Conservation (phyloP, 73 alveolate genomes). For the Uronychia setigera region DNA sequence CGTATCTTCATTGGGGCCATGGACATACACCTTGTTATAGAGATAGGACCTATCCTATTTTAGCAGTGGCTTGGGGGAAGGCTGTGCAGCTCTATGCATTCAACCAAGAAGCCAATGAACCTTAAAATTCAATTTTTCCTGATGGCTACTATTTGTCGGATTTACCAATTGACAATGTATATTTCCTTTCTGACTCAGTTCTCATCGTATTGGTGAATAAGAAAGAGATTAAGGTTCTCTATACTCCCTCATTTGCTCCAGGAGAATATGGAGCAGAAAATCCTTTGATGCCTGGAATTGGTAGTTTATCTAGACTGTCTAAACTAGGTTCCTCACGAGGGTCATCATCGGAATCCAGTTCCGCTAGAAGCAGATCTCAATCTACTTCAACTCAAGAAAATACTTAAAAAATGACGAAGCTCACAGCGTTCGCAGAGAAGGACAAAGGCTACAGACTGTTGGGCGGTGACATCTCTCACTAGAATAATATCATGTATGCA, state of each 20-base stretch:
- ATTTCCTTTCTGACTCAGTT: constrained; percentile 40
- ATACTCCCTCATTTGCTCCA: constrained; percentile 53
- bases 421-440: constrained; percentile 46
- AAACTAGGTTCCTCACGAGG: background rate
- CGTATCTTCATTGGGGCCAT: constrained; percentile 47
- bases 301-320: background rate
- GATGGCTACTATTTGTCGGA: constrained; percentile 57
- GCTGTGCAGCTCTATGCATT: constrained; percentile 21
- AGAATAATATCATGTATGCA: constrained; percentile 3
- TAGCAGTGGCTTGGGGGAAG: constrained; percentile 61
- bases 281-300: background rate
- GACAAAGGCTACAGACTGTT: constrained; percentile 48
- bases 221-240: constrained; percentile 26
- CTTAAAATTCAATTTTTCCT: constrained; percentile 11
- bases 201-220: constrained; percentile 30
- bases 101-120: constrained; percentile 9
- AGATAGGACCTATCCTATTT: constrained; percentile 37
- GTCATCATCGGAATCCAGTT: background rate
- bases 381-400: background rate
- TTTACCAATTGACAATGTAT: constrained; percentile 26
- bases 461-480: constrained; percentile 34
- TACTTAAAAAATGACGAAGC: background rate
- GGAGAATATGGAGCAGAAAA: constrained; percentile 18
- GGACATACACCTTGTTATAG: constrained; percentile 46
- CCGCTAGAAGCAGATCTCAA: background rate